Percentiles rank a stretch among this genome's conserved stretches.
These are phyloP conservation scores for Cryptococcus wingfieldii DNA, from an alignment of 1,284 basidiomycete species.

Conservation along the genomic window DNA sequence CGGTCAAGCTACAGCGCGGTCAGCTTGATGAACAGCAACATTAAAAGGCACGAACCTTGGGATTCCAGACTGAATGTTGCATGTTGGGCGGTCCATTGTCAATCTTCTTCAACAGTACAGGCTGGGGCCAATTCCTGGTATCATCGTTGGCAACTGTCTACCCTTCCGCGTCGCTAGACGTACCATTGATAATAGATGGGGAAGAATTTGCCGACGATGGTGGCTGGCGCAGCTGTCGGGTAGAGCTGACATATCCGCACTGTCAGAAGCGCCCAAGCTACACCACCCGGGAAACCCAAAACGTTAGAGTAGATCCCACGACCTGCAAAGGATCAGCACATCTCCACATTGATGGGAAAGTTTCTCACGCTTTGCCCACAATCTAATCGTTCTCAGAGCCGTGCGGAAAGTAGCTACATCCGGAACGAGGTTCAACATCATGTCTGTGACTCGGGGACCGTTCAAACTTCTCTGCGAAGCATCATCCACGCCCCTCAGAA, in stretches of 20 bases:
- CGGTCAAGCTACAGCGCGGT: slow-evolving; percentile 68
- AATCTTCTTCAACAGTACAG: slow-evolving; percentile 91
- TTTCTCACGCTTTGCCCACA: slow-evolving; percentile 87
- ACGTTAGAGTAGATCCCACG: slow-evolving; percentile 98
- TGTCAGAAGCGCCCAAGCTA: slow-evolving; percentile 97
- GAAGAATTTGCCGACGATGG: slow-evolving; percentile 94
- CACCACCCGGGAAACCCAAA: slow-evolving; percentile 95
- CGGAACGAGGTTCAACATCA: slow-evolving; percentile 91
- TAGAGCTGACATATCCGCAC: slow-evolving; percentile 98
- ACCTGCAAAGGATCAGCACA: slow-evolving; percentile 51
- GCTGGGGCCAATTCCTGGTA: slow-evolving; percentile 90
- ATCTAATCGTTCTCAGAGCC: slow-evolving; percentile 89
- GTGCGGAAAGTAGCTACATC: slow-evolving; percentile 92
- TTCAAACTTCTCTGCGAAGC: slow-evolving; percentile 90
- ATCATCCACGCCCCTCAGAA: slow-evolving; percentile 90
- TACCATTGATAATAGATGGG: slow-evolving; percentile 96
- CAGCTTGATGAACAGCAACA: not conserved
- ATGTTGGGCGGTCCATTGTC: slow-evolving; percentile 78
- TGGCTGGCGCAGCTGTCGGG: slow-evolving; percentile 88
- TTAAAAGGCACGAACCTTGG: slow-evolving; percentile 60
- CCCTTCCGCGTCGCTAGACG: slow-evolving; percentile 28
- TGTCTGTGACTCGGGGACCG: slow-evolving; percentile 92
- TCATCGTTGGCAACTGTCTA: not conserved
- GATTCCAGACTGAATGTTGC: slow-evolving; percentile 96
- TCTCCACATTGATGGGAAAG: not conserved